Evolutionary conservation across 306 rosid species (phyloP).

Genomic region (Dryas drummondii): DNA sequence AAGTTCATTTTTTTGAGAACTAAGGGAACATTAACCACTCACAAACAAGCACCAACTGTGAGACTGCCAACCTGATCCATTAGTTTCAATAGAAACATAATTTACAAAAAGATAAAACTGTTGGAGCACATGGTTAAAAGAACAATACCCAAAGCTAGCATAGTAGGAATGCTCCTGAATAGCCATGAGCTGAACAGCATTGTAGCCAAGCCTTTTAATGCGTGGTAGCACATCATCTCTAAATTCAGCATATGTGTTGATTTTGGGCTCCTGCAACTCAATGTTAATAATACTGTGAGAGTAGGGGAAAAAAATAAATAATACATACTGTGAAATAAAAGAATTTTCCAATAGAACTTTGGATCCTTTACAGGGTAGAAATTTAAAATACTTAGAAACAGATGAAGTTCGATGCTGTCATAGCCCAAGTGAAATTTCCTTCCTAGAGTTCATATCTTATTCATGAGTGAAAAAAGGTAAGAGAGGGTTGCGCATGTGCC

Average conservation of each 20-base stretch:
- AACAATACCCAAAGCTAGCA: slow-evolving; percentile 93
- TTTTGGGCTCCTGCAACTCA: slow-evolving; percentile 72
- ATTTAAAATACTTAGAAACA: background rate
- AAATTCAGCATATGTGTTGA: slow-evolving; percentile 75
- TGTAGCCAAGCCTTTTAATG: slow-evolving; percentile 84
- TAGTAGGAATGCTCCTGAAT: slow-evolving; percentile 98
- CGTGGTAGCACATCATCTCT: slow-evolving; percentile 89
- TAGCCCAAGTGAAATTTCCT: too few species aligned
- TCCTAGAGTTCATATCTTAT: too few species aligned
- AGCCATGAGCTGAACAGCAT: slow-evolving; percentile 99
- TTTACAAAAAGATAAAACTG: background rate
- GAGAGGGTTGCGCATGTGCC: too few species aligned
- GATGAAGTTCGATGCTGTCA: background rate
- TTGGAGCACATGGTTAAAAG: slow-evolving; percentile 20
- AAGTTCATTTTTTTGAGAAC: slow-evolving; percentile 6
- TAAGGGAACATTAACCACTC: background rate
- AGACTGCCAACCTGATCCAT: background rate
- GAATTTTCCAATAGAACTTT: background rate
- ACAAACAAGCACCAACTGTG: background rate
- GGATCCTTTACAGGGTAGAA: background rate
- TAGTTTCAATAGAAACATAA: background rate
- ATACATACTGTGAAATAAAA: background rate
- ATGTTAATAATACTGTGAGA: slow-evolving; percentile 10
- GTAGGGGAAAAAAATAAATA: background rate
- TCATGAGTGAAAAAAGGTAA: too few species aligned